A percentile compares a stretch with the other conserved stretches of the same genome.
Evolutionary conservation across 208 protist genomes (phyloP).

Genomic region (Entamoeba invadens): DNA sequence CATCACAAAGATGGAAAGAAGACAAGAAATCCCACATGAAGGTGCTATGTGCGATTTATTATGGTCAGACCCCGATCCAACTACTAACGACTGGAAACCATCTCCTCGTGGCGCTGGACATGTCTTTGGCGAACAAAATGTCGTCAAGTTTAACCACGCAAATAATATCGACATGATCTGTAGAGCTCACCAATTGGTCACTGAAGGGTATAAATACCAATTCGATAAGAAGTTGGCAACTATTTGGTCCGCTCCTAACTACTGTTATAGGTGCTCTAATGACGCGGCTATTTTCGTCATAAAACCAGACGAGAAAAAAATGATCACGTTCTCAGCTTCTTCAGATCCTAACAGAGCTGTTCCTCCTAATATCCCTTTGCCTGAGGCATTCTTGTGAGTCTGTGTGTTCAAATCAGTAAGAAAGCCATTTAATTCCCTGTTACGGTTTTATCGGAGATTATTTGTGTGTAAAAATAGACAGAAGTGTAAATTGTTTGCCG

Average conservation of each 20-base stretch:
- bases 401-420: too few relatives aligned
- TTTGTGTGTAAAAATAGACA: too few relatives aligned
- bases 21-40: conserved; percentile 48
- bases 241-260: conserved; percentile 62
- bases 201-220: conserved; percentile 66
- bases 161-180: conserved; percentile 24
- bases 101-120: conserved; percentile 90
- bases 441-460: too few relatives aligned
- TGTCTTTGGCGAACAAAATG: conserved; percentile 90
- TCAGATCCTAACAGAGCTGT: background rate
- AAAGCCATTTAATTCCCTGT: too few relatives aligned
- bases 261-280: conserved; percentile 48
- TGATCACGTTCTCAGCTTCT: background rate
- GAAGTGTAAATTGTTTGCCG: too few relatives aligned
- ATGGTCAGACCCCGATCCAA: conserved; percentile 53
- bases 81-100: background rate
- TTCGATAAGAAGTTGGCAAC: conserved; percentile 53
- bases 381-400: background rate
- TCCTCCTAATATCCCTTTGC: background rate
- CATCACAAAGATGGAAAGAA: background rate
- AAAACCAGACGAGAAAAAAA: background rate
- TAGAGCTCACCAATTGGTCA: conserved; percentile 73
- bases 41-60: conserved; percentile 53
- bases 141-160: conserved; percentile 33
- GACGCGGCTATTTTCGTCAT: background rate